Base-by-base conservation (phyloP, 2,329 filamentous ascomycete species). In the Colletotrichum liriopes region DNA sequence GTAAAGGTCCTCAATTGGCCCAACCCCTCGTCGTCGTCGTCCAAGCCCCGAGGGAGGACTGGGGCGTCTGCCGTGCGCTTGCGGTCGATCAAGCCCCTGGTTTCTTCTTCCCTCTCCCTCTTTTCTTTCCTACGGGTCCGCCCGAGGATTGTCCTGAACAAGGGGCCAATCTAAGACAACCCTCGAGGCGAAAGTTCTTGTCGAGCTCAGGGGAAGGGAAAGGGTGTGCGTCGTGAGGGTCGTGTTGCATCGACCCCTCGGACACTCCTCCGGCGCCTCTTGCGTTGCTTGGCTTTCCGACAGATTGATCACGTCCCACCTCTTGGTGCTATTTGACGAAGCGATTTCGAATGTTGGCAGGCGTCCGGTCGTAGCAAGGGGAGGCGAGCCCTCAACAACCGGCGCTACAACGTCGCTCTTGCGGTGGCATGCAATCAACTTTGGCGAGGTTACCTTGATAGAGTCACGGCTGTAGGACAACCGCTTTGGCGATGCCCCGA, bases 1-100 rank as follows among this genome's bases (percentile, higher is more conserved):
- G 49, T 54, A 55, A 61, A 71, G 58, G 45, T 62, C 71, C 67
- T 73, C 61, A 35, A 71, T 73, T 73, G 71, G 71, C 26, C 61
- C 60, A 66, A 23, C 55, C 67, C 29, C 61, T 70, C 65, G 26
- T 66, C 55, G 47, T 66, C 55, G 47, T 56, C 41, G 52, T 35
- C 41, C 67, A 71, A 73, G 67, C 71, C 71, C 60, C 66, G 67
- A 62, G 35, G 60, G 55, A 51, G 66, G 60, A 61, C 39, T 65
- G 71, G 56, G 71, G 71, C 71, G 71, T 39, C 55, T 66, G 71
- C 37, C 58, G 67, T 73, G 61, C 55, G 20, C 61, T 69, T 37
- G 45, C 59, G 67, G 65, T n/a, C 54, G 59, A 64, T 64, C 66
- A 55, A 16, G 56, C 23, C 49, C 51, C 45, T 65, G 39, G 12